phyloP scores from a whole-genome alignment of 768 basidiomycete genomes.

The Psilocybe tampanensis region DNA sequence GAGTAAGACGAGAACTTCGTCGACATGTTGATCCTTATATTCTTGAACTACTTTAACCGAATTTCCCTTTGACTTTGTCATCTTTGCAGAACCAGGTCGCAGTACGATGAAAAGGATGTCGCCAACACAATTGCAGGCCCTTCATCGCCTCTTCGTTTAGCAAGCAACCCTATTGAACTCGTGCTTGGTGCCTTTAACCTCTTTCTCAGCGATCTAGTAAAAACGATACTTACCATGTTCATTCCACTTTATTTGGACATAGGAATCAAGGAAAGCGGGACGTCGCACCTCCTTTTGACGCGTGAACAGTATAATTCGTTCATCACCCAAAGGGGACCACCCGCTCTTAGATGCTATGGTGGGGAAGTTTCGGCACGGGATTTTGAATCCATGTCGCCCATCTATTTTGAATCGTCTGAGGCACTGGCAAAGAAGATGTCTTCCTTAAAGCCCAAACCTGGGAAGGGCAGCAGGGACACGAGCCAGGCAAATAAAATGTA shows the following conservation, averaged over 20 bases:
- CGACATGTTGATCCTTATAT: not conserved
- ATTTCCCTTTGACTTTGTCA: not conserved
- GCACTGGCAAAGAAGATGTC: slow-evolving; percentile 41
- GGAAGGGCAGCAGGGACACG: slow-evolving; percentile 38
- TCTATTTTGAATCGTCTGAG: slow-evolving; percentile 34
- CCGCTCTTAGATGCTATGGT: no score
- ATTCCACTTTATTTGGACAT: not conserved
- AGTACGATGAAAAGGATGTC: slow-evolving; percentile 37
- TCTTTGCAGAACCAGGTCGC: not conserved
- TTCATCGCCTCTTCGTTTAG: slow-evolving; percentile 31
- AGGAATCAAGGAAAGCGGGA: slow-evolving; percentile 48
- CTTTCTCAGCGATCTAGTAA: no score
- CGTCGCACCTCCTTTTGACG: slow-evolving; percentile 48
- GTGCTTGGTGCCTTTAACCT: slow-evolving; percentile 50
- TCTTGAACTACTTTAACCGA: not conserved
- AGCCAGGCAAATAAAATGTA: slow-evolving; percentile 47
- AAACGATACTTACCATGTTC: no score
- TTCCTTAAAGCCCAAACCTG: slow-evolving; percentile 37
- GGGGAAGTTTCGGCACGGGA: slow-evolving; percentile 20
- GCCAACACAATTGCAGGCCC: slow-evolving; percentile 26
- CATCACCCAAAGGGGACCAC: no score
- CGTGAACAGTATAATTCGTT: no score
- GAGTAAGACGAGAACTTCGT: not conserved
- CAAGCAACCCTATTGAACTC: slow-evolving; percentile 35
- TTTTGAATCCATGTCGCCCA: slow-evolving; percentile 52